These are phyloP conservation scores for Priceomyces haplophilus DNA, from an alignment of 805 yeast genomes.

Conservation along the genomic window DNA sequence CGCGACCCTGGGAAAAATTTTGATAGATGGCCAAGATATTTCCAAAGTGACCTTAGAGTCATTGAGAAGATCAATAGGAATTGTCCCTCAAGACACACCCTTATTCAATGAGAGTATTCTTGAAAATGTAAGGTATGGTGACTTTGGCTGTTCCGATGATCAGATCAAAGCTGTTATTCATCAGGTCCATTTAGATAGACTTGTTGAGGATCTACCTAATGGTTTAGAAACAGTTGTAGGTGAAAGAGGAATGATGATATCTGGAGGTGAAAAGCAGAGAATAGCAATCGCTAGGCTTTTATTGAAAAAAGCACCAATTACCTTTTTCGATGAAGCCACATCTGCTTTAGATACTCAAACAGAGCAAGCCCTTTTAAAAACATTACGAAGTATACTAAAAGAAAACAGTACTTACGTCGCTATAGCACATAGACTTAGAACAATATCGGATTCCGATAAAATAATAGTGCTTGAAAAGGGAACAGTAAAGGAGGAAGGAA, in stretches of 20 bases:
- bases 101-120: slow-evolving; percentile 84
- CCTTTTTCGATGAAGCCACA: slow-evolving; percentile 96
- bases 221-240: slow-evolving; percentile 89
- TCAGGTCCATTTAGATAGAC: slow-evolving; percentile 63
- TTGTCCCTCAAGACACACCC: slow-evolving; percentile 98
- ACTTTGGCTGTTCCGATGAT: slow-evolving; percentile 65
- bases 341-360: slow-evolving; percentile 96
- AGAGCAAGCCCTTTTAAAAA: slow-evolving; percentile 76
- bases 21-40: slow-evolving; percentile 88
- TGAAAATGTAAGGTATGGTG: slow-evolving; percentile 86
- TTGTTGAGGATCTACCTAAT: slow-evolving; percentile 73
- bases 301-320: slow-evolving; percentile 80
- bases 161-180: slow-evolving; percentile 64
- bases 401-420: slow-evolving; percentile 71
- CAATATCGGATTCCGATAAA: slow-evolving; percentile 91
- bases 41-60: slow-evolving; percentile 70
- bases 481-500: slow-evolving; percentile 81
- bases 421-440: slow-evolving; percentile 90
- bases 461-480: slow-evolving; percentile 85
- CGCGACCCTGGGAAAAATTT: slow-evolving; percentile 68
- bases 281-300: slow-evolving; percentile 90
- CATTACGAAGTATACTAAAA: slow-evolving; percentile 65
- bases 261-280: slow-evolving; percentile 98
- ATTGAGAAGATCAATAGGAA: slow-evolving; percentile 73
- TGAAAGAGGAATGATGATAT: slow-evolving; percentile 97